Evolutionary conservation across 179 eudicot genomes (phyloP).

Genomic region (Beta lomatogona): DNA sequence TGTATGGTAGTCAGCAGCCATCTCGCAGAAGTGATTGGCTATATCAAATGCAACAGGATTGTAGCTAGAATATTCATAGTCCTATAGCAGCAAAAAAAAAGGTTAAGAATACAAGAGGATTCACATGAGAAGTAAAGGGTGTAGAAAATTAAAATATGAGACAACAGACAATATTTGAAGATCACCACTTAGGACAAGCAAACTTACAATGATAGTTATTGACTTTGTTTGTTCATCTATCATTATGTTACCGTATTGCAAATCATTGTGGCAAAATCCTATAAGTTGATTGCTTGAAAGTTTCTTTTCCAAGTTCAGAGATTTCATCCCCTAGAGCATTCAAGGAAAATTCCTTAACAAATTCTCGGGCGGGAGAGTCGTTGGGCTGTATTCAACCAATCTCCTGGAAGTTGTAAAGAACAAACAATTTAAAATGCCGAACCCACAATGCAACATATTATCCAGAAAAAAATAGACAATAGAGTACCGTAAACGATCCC

Average conservation of each 20-base stretch:
- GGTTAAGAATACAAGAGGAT: not conserved
- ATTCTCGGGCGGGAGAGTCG: constrained; percentile 35
- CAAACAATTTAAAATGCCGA: not conserved
- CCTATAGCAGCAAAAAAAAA: constrained; percentile 42
- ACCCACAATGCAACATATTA: not conserved
- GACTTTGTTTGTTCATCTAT: constrained; percentile 67
- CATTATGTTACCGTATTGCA: constrained; percentile 94
- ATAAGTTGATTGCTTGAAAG: constrained; percentile 42
- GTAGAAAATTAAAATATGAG: not conserved
- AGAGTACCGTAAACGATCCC: constrained; percentile 81
- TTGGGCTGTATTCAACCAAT: constrained; percentile 42
- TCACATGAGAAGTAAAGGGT: not conserved
- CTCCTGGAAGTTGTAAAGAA: constrained; percentile 36
- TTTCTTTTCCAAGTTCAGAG: constrained; percentile 51
- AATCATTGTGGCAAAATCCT: constrained; percentile 92
- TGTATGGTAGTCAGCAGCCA: constrained; percentile 96
- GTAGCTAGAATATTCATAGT: constrained; percentile 91
- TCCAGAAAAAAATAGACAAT: not conserved
- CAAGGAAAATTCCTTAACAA: constrained; percentile 36
- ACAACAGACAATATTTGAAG: not conserved
- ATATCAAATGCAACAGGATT: constrained; percentile 79
- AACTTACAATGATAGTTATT: constrained; percentile 82
- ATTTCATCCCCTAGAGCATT: constrained; percentile 45
- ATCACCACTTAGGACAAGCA: not conserved
- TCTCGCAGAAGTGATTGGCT: constrained; percentile 97